Evolutionary conservation across 2,329 filamentous ascomycete species (phyloP).

Genomic region (Trichoderma sp.): DNA sequence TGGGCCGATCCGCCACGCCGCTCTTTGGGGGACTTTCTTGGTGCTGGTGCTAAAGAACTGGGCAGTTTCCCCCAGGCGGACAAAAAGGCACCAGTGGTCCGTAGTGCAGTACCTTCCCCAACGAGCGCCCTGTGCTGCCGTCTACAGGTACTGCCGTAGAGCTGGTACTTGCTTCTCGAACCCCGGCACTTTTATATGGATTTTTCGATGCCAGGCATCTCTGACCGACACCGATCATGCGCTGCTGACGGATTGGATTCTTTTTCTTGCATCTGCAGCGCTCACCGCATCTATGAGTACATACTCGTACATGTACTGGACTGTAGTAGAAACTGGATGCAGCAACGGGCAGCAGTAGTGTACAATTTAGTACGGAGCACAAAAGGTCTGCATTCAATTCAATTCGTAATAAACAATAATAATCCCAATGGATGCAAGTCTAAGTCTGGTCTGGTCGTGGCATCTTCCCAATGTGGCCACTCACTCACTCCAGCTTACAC

Average conservation of each 20-base stretch:
- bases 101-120: neutral
- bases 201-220: neutral
- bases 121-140: constrained; percentile 6
- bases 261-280: neutral
- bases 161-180: neutral
- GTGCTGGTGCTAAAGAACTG: neutral
- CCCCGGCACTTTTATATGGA: neutral
- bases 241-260: neutral
- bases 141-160: constrained; percentile 2
- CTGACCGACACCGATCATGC: neutral
- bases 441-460: neutral
- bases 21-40: neutral
- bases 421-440: neutral
- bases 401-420: neutral
- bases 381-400: neutral
- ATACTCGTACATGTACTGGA: neutral
- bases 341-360: neutral
- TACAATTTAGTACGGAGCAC: neutral
- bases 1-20: constrained; percentile 11
- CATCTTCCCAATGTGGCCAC: neutral
- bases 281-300: neutral
- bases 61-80: neutral
- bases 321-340: neutral
- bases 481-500: neutral
- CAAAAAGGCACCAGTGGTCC: neutral